Conservation (phyloP, 352 stramenopile genomes). For the Phytophthora pseudosyringae region DNA sequence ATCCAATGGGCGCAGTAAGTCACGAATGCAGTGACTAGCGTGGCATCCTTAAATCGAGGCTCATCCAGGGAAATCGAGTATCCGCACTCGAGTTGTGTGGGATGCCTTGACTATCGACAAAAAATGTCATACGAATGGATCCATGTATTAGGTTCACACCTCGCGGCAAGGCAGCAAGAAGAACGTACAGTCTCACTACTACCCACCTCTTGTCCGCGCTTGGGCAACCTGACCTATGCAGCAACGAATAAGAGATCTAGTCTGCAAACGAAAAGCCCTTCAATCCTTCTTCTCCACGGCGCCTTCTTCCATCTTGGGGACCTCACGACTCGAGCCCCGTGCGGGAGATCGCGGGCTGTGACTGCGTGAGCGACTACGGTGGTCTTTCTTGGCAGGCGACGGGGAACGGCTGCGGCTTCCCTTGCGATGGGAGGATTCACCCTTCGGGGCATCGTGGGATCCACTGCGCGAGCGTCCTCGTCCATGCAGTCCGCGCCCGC, state of each 20-base stretch:
- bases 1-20: background rate
- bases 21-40: background rate
- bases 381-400: constrained; percentile 47
- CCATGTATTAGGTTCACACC: constrained; percentile 39
- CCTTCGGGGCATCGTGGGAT: constrained; percentile 55
- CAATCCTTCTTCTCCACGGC: constrained; percentile 38
- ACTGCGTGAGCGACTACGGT: constrained; percentile 64
- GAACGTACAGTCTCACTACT: constrained; percentile 10
- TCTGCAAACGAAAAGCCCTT: constrained; percentile 19
- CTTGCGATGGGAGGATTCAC: constrained; percentile 45
- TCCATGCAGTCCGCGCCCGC: constrained; percentile 27
- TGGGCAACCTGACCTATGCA: constrained; percentile 21
- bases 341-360: constrained; percentile 40
- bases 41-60: background rate
- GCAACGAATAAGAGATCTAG: constrained; percentile 38
- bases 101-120: constrained; percentile 1
- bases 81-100: too few relatives aligned
- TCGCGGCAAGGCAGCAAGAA: constrained; percentile 26
- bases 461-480: constrained; percentile 54
- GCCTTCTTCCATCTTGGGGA: constrained; percentile 15
- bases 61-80: too few relatives aligned
- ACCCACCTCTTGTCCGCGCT: constrained; percentile 14
- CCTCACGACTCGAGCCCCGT: constrained; percentile 19
- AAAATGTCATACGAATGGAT: constrained; percentile 25
- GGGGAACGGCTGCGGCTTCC: constrained; percentile 56